Evolutionary conservation across 768 basidiomycete species (phyloP), one percentile per base, ranked within the genome.

Genomic region (Russula griseocarnosa): DNA sequence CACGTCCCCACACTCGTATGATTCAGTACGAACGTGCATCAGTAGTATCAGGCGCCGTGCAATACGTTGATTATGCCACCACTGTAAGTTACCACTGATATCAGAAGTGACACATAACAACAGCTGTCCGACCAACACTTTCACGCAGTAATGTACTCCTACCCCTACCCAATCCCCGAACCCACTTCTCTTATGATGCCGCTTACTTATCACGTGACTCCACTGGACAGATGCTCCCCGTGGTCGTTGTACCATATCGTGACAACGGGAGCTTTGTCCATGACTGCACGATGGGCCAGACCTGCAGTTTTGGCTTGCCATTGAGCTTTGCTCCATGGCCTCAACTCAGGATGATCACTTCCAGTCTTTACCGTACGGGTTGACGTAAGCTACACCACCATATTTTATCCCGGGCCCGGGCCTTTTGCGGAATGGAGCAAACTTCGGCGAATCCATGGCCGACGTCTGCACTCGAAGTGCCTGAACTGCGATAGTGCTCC

Each of bases 1-100:
- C 46, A 47, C 24, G 20, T 59, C 62, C 62, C 57, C 57, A 64
- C 58, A 59, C 57, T 38, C 50, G 42, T 51, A n/a, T n/a, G n/a
- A n/a, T n/a, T n/a, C n/a, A n/a, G n/a, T n/a, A 30, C 36, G 22
- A 36, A 36, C 34, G 22, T 22, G n/a, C 20, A 22, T 62, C 34
- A 2, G 10, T n/a, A 34, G 26, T n/a, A 30, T 36, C 38, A 20
- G 18, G 40, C 5, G 3, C 54, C 26, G 28, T 28, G 14, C 40
- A 38, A 18, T 26, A 10, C 44, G 10, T 46, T 44, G 18, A 44
- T n/a, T 11, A 22, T 7, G 8, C 42, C 30, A 16, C 26, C 28
- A 30, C 16, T 40, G n/a, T 28, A n/a, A n/a, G n/a, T n/a, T n/a
- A 9, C 18, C n/a, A 10, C 57, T 30, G 26, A 18, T 20, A n/a